Conservation (phyloP, 2,329 filamentous ascomycete species). For the Lojkania enalia region DNA sequence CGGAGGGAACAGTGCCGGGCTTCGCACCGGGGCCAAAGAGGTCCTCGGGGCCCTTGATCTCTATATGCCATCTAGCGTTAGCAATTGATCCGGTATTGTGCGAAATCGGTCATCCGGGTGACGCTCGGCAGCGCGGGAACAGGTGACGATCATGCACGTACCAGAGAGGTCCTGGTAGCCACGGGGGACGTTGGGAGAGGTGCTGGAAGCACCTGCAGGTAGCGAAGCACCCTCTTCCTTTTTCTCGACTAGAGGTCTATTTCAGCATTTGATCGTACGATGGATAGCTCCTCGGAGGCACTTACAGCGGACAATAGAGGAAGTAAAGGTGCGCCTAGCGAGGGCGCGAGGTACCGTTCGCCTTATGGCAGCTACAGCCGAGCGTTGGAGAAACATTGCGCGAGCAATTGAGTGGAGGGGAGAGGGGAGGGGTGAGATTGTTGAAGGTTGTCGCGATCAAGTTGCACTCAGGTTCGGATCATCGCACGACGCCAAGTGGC, state of each 20-base stretch:
- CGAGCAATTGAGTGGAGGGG: slow-evolving; percentile 44
- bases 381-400: slow-evolving; percentile 56
- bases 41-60: slow-evolving; percentile 80
- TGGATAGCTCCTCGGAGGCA: slow-evolving; percentile 29
- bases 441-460: no score
- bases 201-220: slow-evolving; percentile 35
- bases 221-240: slow-evolving; percentile 42
- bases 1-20: slow-evolving; percentile 84
- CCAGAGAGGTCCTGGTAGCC: slow-evolving; percentile 52
- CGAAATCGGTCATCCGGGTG: slow-evolving; percentile 1
- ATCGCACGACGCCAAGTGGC: slow-evolving; percentile 22
- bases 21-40: slow-evolving; percentile 81
- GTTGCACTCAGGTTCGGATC: slow-evolving; percentile 26
- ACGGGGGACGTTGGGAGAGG: slow-evolving; percentile 19
- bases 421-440: slow-evolving; percentile 32
- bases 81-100: slow-evolving; percentile 21
- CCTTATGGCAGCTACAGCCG: slow-evolving; percentile 52
- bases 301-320: slow-evolving; percentile 53
- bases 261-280: slow-evolving; percentile 38
- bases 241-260: slow-evolving; percentile 35
- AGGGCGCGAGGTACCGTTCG: slow-evolving; percentile 48
- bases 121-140: slow-evolving; percentile 19
- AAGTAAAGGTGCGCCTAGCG: slow-evolving; percentile 52
- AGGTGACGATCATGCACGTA: slow-evolving; percentile 34
- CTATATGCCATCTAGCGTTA: slow-evolving; percentile 55